Conservation (phyloP, 371 early-diverging fungal species). For the Blyttiomyces sp. region DNA sequence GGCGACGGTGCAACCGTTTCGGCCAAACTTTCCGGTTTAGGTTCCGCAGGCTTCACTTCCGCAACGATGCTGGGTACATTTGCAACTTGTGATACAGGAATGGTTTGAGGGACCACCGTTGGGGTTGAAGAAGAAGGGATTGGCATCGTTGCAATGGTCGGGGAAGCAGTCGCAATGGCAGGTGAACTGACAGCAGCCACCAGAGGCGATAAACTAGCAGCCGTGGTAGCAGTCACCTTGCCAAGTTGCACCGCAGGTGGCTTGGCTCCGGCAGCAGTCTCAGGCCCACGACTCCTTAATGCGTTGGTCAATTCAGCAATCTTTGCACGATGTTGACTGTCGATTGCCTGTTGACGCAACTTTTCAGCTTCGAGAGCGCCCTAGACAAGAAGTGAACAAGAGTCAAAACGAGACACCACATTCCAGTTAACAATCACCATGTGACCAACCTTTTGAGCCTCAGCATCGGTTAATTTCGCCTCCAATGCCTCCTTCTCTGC, state of each 20-base stretch:
- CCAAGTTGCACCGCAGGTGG: too few species aligned
- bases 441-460: constrained; percentile 12
- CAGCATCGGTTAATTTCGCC: not conserved
- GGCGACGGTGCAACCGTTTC: constrained; percentile 11
- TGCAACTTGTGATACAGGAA: not conserved
- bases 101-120: not conserved
- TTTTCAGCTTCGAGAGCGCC: not conserved
- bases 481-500: not conserved
- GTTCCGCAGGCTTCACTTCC: not conserved
- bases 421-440: not conserved
- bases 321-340: too few species aligned
- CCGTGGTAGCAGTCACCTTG: too few species aligned
- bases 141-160: not conserved
- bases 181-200: too few species aligned
- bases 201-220: too few species aligned
- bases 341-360: too few species aligned
- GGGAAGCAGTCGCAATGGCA: not conserved
- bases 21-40: not conserved
- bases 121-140: too few species aligned
- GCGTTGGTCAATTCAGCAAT: too few species aligned
- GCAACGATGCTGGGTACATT: not conserved
- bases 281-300: too few species aligned
- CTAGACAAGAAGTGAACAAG: not conserved
- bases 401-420: not conserved
- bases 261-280: too few species aligned